Conservation (phyloP, 441 rosid species). For the Manihot esculenta region DNA sequence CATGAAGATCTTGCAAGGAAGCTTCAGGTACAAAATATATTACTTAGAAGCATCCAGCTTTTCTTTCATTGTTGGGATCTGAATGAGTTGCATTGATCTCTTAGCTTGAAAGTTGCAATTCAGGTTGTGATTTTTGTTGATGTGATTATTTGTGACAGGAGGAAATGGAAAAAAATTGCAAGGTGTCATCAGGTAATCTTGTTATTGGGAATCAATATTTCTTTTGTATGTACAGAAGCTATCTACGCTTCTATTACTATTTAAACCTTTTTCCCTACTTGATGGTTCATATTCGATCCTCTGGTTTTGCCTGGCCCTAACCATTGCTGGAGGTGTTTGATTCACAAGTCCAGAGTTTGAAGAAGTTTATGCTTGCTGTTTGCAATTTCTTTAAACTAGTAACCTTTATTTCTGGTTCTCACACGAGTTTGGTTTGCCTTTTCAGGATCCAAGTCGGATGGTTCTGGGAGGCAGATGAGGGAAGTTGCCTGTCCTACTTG, state of each 20-base stretch:
- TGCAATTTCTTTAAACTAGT: not conserved
- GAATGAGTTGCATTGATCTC: not conserved
- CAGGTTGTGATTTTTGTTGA: not conserved
- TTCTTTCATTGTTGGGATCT: not conserved
- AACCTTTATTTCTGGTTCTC: too few species aligned
- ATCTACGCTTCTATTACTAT: not conserved
- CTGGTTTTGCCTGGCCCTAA: not conserved
- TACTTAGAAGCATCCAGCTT: not conserved
- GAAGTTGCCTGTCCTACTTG: conserved; percentile 99
- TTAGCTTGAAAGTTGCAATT: not conserved
- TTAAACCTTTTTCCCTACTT: not conserved
- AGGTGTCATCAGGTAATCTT: conserved; percentile 61
- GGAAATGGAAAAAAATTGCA: conserved; percentile 95
- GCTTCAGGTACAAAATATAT: conserved; percentile 62
- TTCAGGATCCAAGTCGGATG: conserved; percentile 66
- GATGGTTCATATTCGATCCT: not conserved
- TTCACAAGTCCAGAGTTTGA: not conserved
- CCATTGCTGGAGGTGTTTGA: not conserved
- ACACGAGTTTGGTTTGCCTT: conserved; percentile 5
- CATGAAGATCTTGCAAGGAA: conserved; percentile 95
- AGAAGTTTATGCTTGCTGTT: not conserved
- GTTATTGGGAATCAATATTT: not conserved
- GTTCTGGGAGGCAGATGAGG: conserved; percentile 79
- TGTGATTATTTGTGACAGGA: conserved; percentile 52
- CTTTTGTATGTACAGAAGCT: not conserved